Evolutionary conservation across 805 yeast species (phyloP).

Genomic region (Suhomyces tanzawaensis): DNA sequence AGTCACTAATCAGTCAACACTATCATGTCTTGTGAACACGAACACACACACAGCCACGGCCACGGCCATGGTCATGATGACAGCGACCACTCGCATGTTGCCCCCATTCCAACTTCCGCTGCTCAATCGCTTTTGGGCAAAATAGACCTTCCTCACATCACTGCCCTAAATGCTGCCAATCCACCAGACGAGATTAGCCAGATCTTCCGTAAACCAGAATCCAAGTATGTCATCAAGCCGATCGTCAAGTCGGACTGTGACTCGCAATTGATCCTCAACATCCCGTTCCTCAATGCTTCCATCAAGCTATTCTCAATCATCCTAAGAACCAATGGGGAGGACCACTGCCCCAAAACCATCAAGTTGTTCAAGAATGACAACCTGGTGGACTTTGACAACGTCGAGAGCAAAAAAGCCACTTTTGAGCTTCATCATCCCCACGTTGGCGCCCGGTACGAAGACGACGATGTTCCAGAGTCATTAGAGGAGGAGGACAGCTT

Average conservation of each 20-base stretch:
- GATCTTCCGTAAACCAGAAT: constrained; percentile 53
- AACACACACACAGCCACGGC: constrained; percentile 32
- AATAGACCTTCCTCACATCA: constrained; percentile 58
- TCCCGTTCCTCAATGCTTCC: constrained; percentile 72
- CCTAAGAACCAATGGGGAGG: constrained; percentile 60
- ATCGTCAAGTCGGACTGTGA: constrained; percentile 72
- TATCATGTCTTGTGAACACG: constrained; percentile 20
- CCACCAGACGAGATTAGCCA: constrained; percentile 46
- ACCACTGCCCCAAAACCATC: constrained; percentile 66
- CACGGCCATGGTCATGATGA: constrained; percentile 27
- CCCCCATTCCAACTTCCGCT: constrained; percentile 69
- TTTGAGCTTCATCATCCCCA: constrained; percentile 62
- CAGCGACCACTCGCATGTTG: constrained; percentile 35
- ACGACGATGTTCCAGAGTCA: constrained; percentile 33
- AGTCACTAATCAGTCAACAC: too few relatives aligned
- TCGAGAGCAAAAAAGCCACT: constrained; percentile 47
- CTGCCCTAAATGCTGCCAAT: constrained; percentile 62
- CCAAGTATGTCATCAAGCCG: constrained; percentile 48
- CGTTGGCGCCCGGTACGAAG: constrained; percentile 47
- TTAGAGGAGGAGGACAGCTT: constrained; percentile 46
- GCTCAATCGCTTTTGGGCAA: constrained; percentile 64
- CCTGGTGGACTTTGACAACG: constrained; percentile 70
- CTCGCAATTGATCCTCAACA: constrained; percentile 68
- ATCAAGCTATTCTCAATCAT: constrained; percentile 75
- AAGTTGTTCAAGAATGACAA: constrained; percentile 70